These are phyloP conservation scores for Ottelia alismoides DNA, from an alignment of 106 monocot species.

Conservation along the genomic window DNA sequence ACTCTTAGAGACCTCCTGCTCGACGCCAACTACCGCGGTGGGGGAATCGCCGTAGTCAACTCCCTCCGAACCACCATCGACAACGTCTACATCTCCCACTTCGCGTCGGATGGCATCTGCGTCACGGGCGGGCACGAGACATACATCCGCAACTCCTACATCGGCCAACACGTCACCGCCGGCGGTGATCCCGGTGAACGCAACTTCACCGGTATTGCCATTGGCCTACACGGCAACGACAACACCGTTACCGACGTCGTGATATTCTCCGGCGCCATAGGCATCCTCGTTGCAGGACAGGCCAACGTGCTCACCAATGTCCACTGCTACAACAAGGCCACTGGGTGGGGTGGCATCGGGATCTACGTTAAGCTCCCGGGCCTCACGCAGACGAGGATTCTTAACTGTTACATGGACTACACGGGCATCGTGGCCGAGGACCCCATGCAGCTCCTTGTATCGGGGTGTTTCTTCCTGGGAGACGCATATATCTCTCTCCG, in stretches of 20 bases:
- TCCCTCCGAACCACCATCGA: conserved; percentile 51
- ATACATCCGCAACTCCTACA: conserved; percentile 29
- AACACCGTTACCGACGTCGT: conserved; percentile 55
- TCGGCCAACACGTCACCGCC: conserved; percentile 64
- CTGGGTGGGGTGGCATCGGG: conserved; percentile 52
- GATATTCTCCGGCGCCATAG: conserved; percentile 55
- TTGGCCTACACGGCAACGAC: conserved; percentile 45
- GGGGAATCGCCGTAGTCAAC: conserved; percentile 48
- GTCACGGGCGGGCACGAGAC: conserved; percentile 60
- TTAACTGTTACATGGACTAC: conserved; percentile 61
- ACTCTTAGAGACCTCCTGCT: conserved; percentile 56
- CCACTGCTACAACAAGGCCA: conserved; percentile 80
- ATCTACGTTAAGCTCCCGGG: conserved; percentile 43
- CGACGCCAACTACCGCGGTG: conserved; percentile 47
- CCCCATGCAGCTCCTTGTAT: conserved; percentile 44
- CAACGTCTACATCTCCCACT: conserved; percentile 51
- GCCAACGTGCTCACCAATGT: conserved; percentile 51
- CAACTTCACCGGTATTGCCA: conserved; percentile 43
- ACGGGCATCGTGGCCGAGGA: conserved; percentile 65
- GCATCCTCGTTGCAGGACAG: conserved; percentile 38
- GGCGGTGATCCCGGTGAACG: conserved; percentile 47
- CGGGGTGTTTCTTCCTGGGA: conserved; percentile 50
- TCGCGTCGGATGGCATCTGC: conserved; percentile 35
- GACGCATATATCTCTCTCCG: conserved; percentile 40
- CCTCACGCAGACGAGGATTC: conserved; percentile 46